These are phyloP conservation scores for Ascocoryne sarcoides DNA, from an alignment of 2,329 filamentous ascomycete genomes.

Conservation along the genomic window DNA sequence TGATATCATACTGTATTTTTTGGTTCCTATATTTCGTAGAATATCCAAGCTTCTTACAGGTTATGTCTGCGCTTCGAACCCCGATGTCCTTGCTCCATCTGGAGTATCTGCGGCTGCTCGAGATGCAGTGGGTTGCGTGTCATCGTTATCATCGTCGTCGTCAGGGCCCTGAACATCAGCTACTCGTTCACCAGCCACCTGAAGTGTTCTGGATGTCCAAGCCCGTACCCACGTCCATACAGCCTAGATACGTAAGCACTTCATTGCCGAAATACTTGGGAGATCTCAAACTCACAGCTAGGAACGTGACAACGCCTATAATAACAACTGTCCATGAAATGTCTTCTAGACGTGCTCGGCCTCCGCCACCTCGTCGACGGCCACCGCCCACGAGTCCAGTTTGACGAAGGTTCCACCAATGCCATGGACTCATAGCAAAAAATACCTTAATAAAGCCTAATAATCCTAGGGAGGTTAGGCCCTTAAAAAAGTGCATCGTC, in stretches of 20 bases:
- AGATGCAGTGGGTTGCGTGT: no score
- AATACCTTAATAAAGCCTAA: conserved; percentile 78
- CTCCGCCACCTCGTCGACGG: conserved; percentile 48
- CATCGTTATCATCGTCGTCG: conserved; percentile 44
- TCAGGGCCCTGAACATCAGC: conserved; percentile 65
- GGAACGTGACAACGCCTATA: conserved; percentile 71
- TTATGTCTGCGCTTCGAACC: conserved; percentile 6
- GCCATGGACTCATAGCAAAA: conserved; percentile 63
- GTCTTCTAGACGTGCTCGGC: conserved; percentile 68
- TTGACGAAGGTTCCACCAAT: conserved; percentile 66
- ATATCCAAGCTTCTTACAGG: neutral
- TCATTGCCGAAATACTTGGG: neutral
- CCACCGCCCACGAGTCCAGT: conserved; percentile 46
- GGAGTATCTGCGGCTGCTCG: no score
- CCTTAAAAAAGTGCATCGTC: conserved; percentile 80
- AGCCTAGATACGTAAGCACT: conserved; percentile 40
- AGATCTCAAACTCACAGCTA: conserved; percentile 61
- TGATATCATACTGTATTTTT: neutral
- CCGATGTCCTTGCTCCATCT: no score
- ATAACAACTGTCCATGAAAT: conserved; percentile 73
- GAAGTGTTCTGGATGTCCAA: conserved; percentile 63
- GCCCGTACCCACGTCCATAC: conserved; percentile 75
- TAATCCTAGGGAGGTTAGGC: conserved; percentile 80
- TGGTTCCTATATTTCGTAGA: neutral
- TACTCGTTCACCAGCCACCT: conserved; percentile 69